Evolutionary conservation across 78 protist species (phyloP).

Genomic region (Chrysochromulina tobinii): DNA sequence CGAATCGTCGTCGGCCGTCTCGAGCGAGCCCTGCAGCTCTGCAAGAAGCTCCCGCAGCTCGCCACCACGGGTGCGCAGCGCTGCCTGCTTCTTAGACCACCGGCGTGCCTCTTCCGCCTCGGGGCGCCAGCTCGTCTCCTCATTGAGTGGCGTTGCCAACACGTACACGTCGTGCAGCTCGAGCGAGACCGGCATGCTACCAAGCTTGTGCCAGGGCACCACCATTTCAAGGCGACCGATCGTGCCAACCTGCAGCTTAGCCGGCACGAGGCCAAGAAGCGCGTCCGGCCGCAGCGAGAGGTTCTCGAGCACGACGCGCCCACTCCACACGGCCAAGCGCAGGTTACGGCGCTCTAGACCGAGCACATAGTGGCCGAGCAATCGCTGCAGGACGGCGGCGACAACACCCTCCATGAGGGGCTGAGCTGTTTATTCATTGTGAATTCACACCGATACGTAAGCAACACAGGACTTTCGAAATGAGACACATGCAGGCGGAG

Average conservation of each 20-base stretch:
- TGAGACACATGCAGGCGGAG: too few relatives aligned
- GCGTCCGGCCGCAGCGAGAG: not conserved
- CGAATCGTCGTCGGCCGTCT: not conserved
- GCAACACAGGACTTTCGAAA: too few relatives aligned
- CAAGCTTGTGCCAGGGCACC: not conserved
- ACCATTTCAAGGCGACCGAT: not conserved
- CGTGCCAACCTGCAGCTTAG: not conserved
- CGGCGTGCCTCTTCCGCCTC: not conserved
- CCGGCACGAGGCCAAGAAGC: not conserved
- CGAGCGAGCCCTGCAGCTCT: not conserved
- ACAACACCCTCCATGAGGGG: not conserved
- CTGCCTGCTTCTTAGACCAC: not conserved
- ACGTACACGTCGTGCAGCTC: not conserved
- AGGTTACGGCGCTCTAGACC: not conserved
- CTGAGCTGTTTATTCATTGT: too few relatives aligned
- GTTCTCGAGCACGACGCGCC: constrained; percentile 1
- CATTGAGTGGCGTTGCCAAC: not conserved
- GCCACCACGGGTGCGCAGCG: not conserved
- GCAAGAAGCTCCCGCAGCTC: not conserved
- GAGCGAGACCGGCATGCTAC: not conserved
- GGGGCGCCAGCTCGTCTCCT: not conserved
- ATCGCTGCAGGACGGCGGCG: not conserved
- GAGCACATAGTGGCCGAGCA: not conserved
- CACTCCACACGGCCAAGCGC: not conserved
- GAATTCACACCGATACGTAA: too few relatives aligned